A percentile compares a stretch with the other conserved stretches of the same genome.
phyloP scores from a whole-genome alignment of 768 basidiomycete genomes.

The Mycena venus region DNA sequence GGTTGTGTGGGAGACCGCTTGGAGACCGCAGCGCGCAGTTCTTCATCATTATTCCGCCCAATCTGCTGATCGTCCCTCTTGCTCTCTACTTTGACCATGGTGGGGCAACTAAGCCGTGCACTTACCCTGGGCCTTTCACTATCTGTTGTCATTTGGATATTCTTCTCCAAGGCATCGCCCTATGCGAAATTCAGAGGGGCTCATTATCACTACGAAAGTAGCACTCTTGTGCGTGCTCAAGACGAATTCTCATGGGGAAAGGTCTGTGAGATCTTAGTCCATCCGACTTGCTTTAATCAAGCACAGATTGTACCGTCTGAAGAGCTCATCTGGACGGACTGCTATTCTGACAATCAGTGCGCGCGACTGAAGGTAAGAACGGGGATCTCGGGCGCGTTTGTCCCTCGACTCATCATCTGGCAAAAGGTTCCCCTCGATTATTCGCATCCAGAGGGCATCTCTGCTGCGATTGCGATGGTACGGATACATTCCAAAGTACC shows the following conservation, averaged over 20 bases:
- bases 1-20: too few species aligned
- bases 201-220: too few species aligned
- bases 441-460: conserved; percentile 15
- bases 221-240: too few species aligned
- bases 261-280: neutral
- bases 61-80: too few species aligned
- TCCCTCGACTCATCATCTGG: neutral
- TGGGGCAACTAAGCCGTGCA: neutral
- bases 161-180: neutral
- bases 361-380: conserved; percentile 23
- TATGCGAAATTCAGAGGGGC: neutral
- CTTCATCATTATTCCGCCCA: too few species aligned
- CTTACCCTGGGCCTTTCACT: too few species aligned
- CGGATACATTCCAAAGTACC: conserved; percentile 26
- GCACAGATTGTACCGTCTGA: conserved; percentile 12
- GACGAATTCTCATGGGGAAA: conserved; percentile 17
- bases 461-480: conserved; percentile 32
- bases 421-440: conserved; percentile 35
- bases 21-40: too few species aligned
- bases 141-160: neutral
- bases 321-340: conserved; percentile 18
- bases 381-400: too few species aligned
- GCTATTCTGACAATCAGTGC: conserved; percentile 15
- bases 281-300: neutral
- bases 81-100: neutral